phyloP scores from a whole-genome alignment of 2,329 filamentous ascomycete species.

The Iodosphaeria phyllophila region DNA sequence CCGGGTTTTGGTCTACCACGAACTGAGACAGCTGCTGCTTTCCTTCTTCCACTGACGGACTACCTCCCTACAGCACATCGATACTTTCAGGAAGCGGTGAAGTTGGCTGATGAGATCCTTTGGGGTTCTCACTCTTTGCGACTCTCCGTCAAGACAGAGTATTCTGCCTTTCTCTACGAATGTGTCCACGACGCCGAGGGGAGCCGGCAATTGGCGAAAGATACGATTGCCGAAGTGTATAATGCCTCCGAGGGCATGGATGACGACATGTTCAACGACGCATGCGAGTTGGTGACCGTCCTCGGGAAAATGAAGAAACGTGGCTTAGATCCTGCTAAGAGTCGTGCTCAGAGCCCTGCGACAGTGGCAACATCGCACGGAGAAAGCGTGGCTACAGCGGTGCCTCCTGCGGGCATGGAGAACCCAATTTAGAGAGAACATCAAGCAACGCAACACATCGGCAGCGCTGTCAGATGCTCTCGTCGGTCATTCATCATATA shows the following conservation, averaged over 20 bases:
- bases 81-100: slow-evolving; percentile 62
- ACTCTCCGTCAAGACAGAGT: slow-evolving; percentile 79
- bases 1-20: slow-evolving; percentile 28
- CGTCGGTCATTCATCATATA: too few species aligned
- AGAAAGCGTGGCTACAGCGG: slow-evolving; percentile 6
- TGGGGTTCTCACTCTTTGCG: slow-evolving; percentile 81
- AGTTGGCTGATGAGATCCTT: slow-evolving; percentile 55
- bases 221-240: slow-evolving; percentile 79
- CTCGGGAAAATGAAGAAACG: slow-evolving; percentile 80
- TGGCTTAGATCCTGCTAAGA: slow-evolving; percentile 22
- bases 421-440: slow-evolving; percentile 6
- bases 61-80: slow-evolving; percentile 68
- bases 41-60: slow-evolving; percentile 60
- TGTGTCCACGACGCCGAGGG: slow-evolving; percentile 67
- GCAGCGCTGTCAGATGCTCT: too few species aligned
- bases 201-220: slow-evolving; percentile 59
- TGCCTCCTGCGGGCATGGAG: slow-evolving; percentile 8
- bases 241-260: slow-evolving; percentile 83
- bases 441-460: background rate
- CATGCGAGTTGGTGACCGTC: slow-evolving; percentile 70
- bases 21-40: slow-evolving; percentile 38
- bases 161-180: slow-evolving; percentile 83
- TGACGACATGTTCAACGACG: slow-evolving; percentile 87
- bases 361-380: slow-evolving; percentile 6
- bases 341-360: slow-evolving; percentile 5